Base-by-base conservation (phyloP, 2,329 filamentous ascomycete genomes). In the Penicillium sp. region DNA sequence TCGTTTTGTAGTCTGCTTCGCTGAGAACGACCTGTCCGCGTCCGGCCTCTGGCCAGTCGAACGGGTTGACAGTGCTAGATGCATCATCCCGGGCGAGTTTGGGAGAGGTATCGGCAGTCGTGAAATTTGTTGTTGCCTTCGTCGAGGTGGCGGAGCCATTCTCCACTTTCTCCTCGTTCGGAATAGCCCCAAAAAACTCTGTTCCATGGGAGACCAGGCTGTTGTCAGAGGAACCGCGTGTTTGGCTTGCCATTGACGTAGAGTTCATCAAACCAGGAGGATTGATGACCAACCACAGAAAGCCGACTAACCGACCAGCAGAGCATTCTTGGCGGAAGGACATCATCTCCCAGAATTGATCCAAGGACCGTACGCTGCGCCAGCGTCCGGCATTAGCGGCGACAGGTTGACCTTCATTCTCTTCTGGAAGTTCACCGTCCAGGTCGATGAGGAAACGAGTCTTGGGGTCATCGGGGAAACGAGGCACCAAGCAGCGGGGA, bases 271-370 rank as follows among this genome's bases (percentile, higher is more conserved):
- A 58, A 6, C 77, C 73, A 0, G 85, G 81, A 34, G 91, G 88
- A 63, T 81, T 82, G 46, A 97, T 89, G 0, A 97, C 87, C 27
- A 97, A 78, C 93, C 95, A 99, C 27, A 97, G 82, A 65, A 99
- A 99, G 0, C 95, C 95, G 0, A 96, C 95, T 69, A 96, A 82
- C 19, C 92, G 83, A 0, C 94, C 95, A 34, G 92, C 91, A 0
- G 92, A 96, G 70, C 94, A 99, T 70, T 99, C 94, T 72, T 97
- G 94, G 55, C 94, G 83, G 70, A 90, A 97, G 0, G 92, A 88
- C 93, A 99, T 97, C 83, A 96, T 89, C 60, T 99, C 94, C 94
- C 94, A 99, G 69, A 99, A 99, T 65, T 92, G 87, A n/a, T 92
- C 90, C 40, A 99, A 78, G 0, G 86, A 89, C 70, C 83, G 87